phyloP scores from a whole-genome alignment of 495 filamentous ascomycete genomes.

The Penicillium riverlandense region DNA sequence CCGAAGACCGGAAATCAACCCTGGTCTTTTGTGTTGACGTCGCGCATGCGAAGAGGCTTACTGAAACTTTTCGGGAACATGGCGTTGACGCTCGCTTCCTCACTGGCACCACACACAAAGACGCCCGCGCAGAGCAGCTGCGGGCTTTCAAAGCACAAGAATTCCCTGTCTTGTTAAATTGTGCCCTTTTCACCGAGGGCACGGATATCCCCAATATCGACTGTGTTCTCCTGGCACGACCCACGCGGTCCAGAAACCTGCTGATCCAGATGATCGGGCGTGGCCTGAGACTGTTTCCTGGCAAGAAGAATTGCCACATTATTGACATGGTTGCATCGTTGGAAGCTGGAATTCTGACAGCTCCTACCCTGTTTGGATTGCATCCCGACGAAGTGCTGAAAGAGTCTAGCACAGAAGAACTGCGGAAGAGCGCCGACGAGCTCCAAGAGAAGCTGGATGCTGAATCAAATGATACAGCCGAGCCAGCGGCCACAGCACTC shows the following conservation, averaged over 20 bases:
- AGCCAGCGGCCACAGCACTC: too few relatives aligned
- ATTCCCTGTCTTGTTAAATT: slow-evolving; percentile 88
- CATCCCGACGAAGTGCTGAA: slow-evolving; percentile 76
- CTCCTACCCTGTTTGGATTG: slow-evolving; percentile 88
- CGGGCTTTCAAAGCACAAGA: slow-evolving; percentile 67
- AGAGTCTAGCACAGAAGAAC: slow-evolving; percentile 46
- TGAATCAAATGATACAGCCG: neutral
- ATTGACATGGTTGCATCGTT: slow-evolving; percentile 93
- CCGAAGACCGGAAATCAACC: slow-evolving; percentile 68
- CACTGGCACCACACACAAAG: slow-evolving; percentile 65
- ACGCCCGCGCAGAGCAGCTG: slow-evolving; percentile 57
- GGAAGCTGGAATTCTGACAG: slow-evolving; percentile 74
- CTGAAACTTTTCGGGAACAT: slow-evolving; percentile 62
- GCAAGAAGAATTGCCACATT: slow-evolving; percentile 84
- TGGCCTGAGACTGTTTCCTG: slow-evolving; percentile 74
- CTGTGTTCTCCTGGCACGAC: slow-evolving; percentile 81
- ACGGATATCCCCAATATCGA: slow-evolving; percentile 98
- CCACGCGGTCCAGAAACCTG: slow-evolving; percentile 83
- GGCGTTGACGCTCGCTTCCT: slow-evolving; percentile 81
- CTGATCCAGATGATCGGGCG: slow-evolving; percentile 97
- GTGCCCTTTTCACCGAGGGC: slow-evolving; percentile 92
- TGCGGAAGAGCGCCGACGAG: slow-evolving; percentile 36
- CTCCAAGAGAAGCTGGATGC: neutral
- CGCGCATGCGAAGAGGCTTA: slow-evolving; percentile 66
- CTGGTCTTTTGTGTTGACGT: slow-evolving; percentile 91